Evolutionary conservation across 1,139 yeast genomes (phyloP), one percentile per base, ranked within the genome.

Genomic region (Dujonia santamariae): DNA sequence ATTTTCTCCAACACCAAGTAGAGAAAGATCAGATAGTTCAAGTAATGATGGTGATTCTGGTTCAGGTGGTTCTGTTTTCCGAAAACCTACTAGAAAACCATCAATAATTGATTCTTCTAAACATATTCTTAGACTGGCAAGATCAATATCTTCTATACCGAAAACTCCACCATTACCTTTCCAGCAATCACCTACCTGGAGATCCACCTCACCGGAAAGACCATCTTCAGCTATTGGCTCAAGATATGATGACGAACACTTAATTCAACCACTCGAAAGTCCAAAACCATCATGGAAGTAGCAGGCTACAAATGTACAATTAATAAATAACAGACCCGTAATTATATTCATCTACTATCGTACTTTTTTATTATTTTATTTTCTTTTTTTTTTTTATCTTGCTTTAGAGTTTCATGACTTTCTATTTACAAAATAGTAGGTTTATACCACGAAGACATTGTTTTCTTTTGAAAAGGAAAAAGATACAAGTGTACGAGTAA

Each of bases 221-320:
- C 68, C 67, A 2, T 37, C 46, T 5, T 58, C 66, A 2, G 53
- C 68, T 2, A 51, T 61, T 19, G 70, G 67, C 4, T 60, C 65
- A 2, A 41, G 68, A 20, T 63, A 48, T 39, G 68, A 63, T 34
- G 65, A 61, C 24, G 50, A 53, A 34, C 61, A 61, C 42, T 44
- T 63, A 38, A 38, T 61, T 11, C 65, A 54, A 39, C 56, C 66
- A 7, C 35, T 59, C 15, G 44, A 44, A 34, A 47, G 45, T 28
- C 34, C 46, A 22, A 56, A 53, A n/a, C n/a, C n/a, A n/a, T n/a
- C n/a, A n/a, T n/a, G 67, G 69, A 59, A 51, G 31, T 60, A 29
- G n/a, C n/a, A n/a, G n/a, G n/a, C n/a, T n/a, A n/a, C n/a, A n/a
- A n/a, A n/a, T n/a, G n/a, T n/a, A n/a, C n/a, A n/a, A n/a, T n/a